phyloP scores from a whole-genome alignment of 208 protist genomes.

The Leishmania aethiopica region DNA sequence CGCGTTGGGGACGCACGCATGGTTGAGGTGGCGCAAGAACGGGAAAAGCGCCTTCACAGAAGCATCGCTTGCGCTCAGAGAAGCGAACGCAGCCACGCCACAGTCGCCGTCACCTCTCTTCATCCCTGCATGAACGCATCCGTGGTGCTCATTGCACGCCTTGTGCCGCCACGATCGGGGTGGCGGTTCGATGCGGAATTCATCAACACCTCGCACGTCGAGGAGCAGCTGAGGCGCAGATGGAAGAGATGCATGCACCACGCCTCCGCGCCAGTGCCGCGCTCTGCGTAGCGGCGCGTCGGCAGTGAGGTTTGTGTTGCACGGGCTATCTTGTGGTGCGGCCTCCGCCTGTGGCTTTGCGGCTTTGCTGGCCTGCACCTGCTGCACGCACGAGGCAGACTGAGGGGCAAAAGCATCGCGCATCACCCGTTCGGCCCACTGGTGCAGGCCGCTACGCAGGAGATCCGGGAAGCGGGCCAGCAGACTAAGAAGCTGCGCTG shows the following conservation, averaged over 20 bases:
- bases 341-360: not conserved
- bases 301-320: not conserved
- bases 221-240: conserved; percentile 1
- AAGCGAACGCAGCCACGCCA: not conserved
- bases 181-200: conserved; percentile 23
- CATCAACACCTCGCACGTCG: conserved; percentile 13
- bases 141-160: not conserved
- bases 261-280: not conserved
- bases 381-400: not conserved
- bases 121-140: not conserved
- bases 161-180: not conserved
- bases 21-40: conserved; percentile 53
- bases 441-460: not conserved
- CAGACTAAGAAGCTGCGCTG: not conserved
- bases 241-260: not conserved
- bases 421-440: conserved; percentile 9
- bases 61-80: too few relatives aligned
- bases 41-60: conserved; percentile 31
- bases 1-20: conserved; percentile 67
- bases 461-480: not conserved
- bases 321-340: not conserved
- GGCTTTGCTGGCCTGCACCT: not conserved
- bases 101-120: not conserved
- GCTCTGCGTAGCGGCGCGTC: not conserved
- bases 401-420: not conserved